Evolutionary conservation across 345 rosid genomes (phyloP).

Genomic region (Jatropha curcas): DNA sequence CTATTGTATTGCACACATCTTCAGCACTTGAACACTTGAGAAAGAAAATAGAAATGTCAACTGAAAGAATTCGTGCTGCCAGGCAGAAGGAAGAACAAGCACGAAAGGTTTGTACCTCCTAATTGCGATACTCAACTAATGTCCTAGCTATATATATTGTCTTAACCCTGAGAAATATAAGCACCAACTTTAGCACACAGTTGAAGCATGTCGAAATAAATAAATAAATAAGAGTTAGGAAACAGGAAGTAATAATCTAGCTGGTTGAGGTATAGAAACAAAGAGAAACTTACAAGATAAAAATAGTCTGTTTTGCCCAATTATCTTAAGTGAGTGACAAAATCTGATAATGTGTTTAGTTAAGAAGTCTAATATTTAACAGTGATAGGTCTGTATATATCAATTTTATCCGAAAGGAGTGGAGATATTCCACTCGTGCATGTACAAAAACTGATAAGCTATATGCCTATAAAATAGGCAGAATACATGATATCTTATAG

Average conservation of each 20-base stretch:
- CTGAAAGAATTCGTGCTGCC: slow-evolving; percentile 68
- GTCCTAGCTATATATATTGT: background rate
- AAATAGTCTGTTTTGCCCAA: background rate
- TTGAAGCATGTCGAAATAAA: background rate
- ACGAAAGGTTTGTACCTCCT: slow-evolving; percentile 55
- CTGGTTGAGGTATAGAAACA: background rate
- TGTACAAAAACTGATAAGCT: background rate
- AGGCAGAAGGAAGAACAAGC: slow-evolving; percentile 84
- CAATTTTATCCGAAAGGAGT: background rate
- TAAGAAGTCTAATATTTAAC: background rate
- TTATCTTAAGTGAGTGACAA: background rate
- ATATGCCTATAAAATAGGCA: background rate
- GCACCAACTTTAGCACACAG: background rate
- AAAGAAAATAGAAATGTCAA: slow-evolving; percentile 78
- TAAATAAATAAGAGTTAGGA: no score
- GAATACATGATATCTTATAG: background rate
- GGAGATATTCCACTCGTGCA: background rate
- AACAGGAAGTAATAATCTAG: background rate
- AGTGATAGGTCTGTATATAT: background rate
- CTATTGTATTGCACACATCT: slow-evolving; percentile 21
- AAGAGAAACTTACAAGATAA: background rate
- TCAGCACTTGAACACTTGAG: slow-evolving; percentile 84
- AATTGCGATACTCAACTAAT: background rate
- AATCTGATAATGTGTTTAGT: background rate
- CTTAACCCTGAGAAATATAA: background rate